These are phyloP conservation scores for Cucurbita pepo DNA, from an alignment of 306 rosid species.

Conservation along the genomic window DNA sequence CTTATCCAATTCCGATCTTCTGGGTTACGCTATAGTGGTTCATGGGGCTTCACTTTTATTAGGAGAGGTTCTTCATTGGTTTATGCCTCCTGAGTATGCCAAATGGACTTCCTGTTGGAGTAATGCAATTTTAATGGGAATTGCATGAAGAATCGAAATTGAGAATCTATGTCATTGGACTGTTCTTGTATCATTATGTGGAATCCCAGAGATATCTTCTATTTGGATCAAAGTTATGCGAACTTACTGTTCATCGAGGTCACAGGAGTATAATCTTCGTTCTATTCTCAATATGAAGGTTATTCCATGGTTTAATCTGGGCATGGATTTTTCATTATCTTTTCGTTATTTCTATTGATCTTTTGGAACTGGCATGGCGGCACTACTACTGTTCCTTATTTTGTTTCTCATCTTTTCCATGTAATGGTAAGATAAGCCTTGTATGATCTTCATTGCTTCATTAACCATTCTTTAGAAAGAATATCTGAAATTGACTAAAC, in stretches of 20 bases:
- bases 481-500: slow-evolving; percentile 7
- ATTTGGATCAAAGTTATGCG: slow-evolving; percentile 22
- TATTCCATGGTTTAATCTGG: slow-evolving; percentile 41
- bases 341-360: slow-evolving; percentile 27
- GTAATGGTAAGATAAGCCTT: slow-evolving; percentile 63
- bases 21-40: slow-evolving; percentile 16
- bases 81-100: slow-evolving; percentile 24
- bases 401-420: slow-evolving; percentile 58
- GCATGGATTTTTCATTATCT: slow-evolving; percentile 38
- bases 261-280: slow-evolving; percentile 30
- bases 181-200: slow-evolving; percentile 19
- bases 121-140: slow-evolving; percentile 19
- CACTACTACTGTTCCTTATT: slow-evolving; percentile 48
- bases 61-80: slow-evolving; percentile 14
- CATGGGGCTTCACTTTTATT: slow-evolving; percentile 20
- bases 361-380: slow-evolving; percentile 54
- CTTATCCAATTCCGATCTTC: neutral
- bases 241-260: slow-evolving; percentile 31
- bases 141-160: slow-evolving; percentile 23
- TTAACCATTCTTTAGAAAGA: neutral
- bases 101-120: slow-evolving; percentile 20
- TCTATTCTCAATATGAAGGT: slow-evolving; percentile 28
- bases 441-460: neutral
- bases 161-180: slow-evolving; percentile 20
- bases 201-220: slow-evolving; percentile 33